phyloP scores from a whole-genome alignment of 2,329 filamentous ascomycete species.

The Diaporthe aspalathi region DNA sequence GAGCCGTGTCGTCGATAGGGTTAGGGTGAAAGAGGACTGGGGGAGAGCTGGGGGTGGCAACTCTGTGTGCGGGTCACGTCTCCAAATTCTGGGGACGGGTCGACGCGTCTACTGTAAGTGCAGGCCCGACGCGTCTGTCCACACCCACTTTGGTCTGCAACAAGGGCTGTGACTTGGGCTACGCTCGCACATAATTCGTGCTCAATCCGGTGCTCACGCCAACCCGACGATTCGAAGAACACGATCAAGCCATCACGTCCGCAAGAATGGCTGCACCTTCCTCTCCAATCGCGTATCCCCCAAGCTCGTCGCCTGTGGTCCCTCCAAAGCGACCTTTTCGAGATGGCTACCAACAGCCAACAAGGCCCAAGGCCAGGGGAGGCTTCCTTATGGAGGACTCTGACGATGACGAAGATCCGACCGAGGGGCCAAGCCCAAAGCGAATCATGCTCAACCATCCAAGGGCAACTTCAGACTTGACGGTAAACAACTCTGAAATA shows the following conservation, averaged over 20 bases:
- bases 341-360: constrained; percentile 44
- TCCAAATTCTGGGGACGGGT: not conserved
- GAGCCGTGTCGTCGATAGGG: constrained; percentile 18
- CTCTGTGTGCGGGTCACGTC: not conserved
- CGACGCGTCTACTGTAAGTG: constrained; percentile 35
- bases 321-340: constrained; percentile 52
- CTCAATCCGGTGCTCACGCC: not conserved
- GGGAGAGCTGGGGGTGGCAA: too few relatives aligned
- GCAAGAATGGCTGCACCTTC: constrained; percentile 43
- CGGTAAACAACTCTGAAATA: constrained; percentile 32
- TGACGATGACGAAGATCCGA: constrained; percentile 52
- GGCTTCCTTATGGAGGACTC: constrained; percentile 59
- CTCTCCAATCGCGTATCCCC: constrained; percentile 45
- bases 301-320: constrained; percentile 46
- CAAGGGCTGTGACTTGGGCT: not conserved
- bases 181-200: not conserved
- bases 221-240: not conserved
- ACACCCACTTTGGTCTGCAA: constrained; percentile 7
- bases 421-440: constrained; percentile 54
- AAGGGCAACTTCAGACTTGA: constrained; percentile 41
- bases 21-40: not conserved
- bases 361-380: constrained; percentile 51
- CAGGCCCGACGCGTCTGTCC: constrained; percentile 35
- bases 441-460: constrained; percentile 54
- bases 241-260: not conserved